Evolutionary conservation across 1,284 basidiomycete genomes (phyloP), one percentile per base, ranked within the genome.

Genomic region (Singerocomus inundabilis): DNA sequence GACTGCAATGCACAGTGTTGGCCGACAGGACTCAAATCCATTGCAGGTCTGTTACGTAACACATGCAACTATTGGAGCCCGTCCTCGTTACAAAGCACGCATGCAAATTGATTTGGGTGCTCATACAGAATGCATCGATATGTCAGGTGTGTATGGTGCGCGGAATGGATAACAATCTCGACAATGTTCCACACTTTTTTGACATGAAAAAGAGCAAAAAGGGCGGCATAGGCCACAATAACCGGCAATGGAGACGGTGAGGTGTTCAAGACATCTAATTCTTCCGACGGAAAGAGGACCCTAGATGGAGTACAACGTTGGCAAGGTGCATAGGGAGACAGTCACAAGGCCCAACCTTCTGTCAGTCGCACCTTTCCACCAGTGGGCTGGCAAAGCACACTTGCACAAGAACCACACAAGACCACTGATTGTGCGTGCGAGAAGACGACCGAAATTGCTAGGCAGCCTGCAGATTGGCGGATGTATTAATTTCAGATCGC

Each of bases 281-380:
- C 79, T 91, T 91, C 77, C 82, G 83, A 72, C 89, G 87, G 84
- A 88, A 91, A 53, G 89, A 91, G 70, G 84, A 91, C 52, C 90
- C 90, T 93, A 62, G 50, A 41, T 5, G 53, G 43, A 30, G 24
- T 4, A 24, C 18, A 16, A 34, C 5, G 26, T 68, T 9, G 61
- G 46, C 5, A 32, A 12, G 1, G 37, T 25, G 29, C 7, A 35
- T 31, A 2, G 2, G 15, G 25, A 44, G 48, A 53, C 31, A 29
- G 34, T 60, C 41, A 55, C 48, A 51, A 53, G 21, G 24, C 80
- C 88, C 64, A 69, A 97, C 95, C 97, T 80, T 98, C 96, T 58
- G 95, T 98, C 74, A 99, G 77, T 72, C 95, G 88, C 66, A 95
- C 96, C 82, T 91, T 98, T 80, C 96, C 96, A 80, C 96, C 96